Conservation (phyloP, 225 moss, liverwort and hornwort genomes). For the Physcomitrellopsis africana region DNA sequence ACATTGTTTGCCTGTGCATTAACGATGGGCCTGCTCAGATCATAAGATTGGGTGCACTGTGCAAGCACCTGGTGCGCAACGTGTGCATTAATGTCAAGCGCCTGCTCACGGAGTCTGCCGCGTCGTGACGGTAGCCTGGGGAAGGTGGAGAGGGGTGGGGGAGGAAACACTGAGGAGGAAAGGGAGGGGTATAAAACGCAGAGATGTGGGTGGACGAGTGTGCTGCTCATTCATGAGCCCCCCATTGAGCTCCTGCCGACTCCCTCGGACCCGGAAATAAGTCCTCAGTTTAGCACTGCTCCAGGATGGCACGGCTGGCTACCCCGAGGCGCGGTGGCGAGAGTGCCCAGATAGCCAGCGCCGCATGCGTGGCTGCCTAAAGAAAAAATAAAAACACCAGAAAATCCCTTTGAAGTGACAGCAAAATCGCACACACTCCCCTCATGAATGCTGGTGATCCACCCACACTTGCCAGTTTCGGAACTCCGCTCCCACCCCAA, state of each 20-base stretch:
- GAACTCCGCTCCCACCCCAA: neutral
- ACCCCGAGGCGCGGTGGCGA: neutral
- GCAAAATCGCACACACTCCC: neutral
- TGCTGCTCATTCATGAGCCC: neutral
- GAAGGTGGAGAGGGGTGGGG: neutral
- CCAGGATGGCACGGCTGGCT: slow-evolving; percentile 16
- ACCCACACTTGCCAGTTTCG: neutral
- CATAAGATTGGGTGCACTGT: slow-evolving; percentile 26
- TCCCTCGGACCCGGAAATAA: slow-evolving; percentile 29
- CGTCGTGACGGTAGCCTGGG: neutral
- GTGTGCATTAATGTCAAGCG: slow-evolving; percentile 13
- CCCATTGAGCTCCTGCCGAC: slow-evolving; percentile 40
- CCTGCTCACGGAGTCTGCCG: slow-evolving; percentile 13
- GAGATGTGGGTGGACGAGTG: slow-evolving; percentile 7
- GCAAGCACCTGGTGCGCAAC: slow-evolving; percentile 11
- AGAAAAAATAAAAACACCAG: neutral
- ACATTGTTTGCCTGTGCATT: slow-evolving; percentile 40
- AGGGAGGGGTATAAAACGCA: slow-evolving; percentile 4
- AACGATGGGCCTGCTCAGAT: slow-evolving; percentile 15
- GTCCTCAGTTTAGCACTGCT: slow-evolving; percentile 35
- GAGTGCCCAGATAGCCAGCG: neutral
- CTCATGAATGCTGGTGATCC: neutral
- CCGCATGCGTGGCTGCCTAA: neutral
- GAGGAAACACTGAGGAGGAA: neutral
- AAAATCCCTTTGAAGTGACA: neutral